These are phyloP conservation scores for Circinella minor DNA, from an alignment of 371 early-diverging fungal genomes.

Conservation along the genomic window DNA sequence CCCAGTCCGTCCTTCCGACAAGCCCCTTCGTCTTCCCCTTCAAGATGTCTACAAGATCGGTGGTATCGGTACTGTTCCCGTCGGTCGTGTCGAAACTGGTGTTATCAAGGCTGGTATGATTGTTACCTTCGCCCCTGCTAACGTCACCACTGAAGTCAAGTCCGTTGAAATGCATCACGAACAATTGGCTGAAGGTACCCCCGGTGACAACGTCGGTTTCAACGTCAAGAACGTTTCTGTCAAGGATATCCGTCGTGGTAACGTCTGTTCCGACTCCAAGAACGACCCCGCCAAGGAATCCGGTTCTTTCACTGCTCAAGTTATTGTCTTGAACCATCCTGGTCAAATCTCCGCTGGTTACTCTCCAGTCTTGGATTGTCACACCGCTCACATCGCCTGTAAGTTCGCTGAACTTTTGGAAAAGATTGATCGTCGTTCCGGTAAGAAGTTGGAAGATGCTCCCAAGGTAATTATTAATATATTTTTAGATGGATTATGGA, in stretches of 20 bases:
- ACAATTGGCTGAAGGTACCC: constrained; percentile 86
- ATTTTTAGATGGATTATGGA: background rate
- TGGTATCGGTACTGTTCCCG: constrained; percentile 96
- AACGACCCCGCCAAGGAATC: constrained; percentile 96
- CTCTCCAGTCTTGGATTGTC: constrained; percentile 95
- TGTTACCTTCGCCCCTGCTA: constrained; percentile 89
- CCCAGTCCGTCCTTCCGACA: constrained; percentile 89
- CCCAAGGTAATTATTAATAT: constrained; percentile 38
- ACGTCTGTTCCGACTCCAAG: constrained; percentile 96
- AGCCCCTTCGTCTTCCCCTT: constrained; percentile 97
- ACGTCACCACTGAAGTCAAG: constrained; percentile 94
- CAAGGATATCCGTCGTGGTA: constrained; percentile 97
- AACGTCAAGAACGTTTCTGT: constrained; percentile 97
- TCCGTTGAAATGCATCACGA: constrained; percentile 99
- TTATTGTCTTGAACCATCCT: constrained; percentile 96
- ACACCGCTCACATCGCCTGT: constrained; percentile 97
- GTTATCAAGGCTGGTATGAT: constrained; percentile 92
- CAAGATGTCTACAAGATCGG: constrained; percentile 97
- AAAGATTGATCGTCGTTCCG: constrained; percentile 97
- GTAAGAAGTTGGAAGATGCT: constrained; percentile 56
- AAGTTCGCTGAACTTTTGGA: constrained; percentile 90
- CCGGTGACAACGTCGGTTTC: constrained; percentile 99
- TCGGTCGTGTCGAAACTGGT: constrained; percentile 98
- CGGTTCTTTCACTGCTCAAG: constrained; percentile 91
- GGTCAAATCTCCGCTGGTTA: constrained; percentile 91